Base-by-base conservation (phyloP, 805 yeast species). In the Tetrapisispora arboricola region DNA sequence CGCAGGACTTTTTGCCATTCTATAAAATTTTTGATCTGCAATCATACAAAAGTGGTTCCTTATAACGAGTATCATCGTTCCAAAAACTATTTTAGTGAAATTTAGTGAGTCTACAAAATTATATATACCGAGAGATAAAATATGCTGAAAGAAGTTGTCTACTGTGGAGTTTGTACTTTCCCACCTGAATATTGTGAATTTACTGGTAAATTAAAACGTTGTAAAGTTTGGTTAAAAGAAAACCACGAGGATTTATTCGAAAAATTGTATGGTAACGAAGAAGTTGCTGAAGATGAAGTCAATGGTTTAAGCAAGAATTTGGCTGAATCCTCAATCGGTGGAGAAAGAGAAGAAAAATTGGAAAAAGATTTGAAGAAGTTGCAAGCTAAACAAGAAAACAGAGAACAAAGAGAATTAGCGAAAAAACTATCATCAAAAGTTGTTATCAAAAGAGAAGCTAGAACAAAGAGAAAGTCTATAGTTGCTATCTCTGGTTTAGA, bases 171-270 rank as follows among this genome's bases (percentile, higher is more conserved):
- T 12, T 85, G 95, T 58, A 65, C 85, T 1, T 79, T 73, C 56
- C 95, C 95, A n/a, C 85, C 85, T 4, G 95, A 78, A 44, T 88
- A 79, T 65, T 88, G 97, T 66, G 96, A 90, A 58, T 88, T 88
- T 57, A 92, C 95, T 11, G 84, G 82, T 35, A 66, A 78, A 21
- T 71, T 84, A 61, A 80, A 79, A 57, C 76, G 84, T 56, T 88
- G 97, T 65, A 85, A 83, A 53, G 76, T 72, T 18, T 86, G 96
- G 95, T 70, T 90, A 33, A 66, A 72, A 43, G 76, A 72, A 31
- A 66, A 71, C 38, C 70, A 85, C 50, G 63, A 67, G 2, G 82
- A 73, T 13, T 57, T 81, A 30, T 88, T 58, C 53, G 66, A 70
- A 24, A 60, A 71, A 47, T 61, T 84, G 32, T 87, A 88, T 63